Base-by-base conservation (phyloP, 1,284 basidiomycete genomes). In the Ceratobasidium sp. region DNA sequence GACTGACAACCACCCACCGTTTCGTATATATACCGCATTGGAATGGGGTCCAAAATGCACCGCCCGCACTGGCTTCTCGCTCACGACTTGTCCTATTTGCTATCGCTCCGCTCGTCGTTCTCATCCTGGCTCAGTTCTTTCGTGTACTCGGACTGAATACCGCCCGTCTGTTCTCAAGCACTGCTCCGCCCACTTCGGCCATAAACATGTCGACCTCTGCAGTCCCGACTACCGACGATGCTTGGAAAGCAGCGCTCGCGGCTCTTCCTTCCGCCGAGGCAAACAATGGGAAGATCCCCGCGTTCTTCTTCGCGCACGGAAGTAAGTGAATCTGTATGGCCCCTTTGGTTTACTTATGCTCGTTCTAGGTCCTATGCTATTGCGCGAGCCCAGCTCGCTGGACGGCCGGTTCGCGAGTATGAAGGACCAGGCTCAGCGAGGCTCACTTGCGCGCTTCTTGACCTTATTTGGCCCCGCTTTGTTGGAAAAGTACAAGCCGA, bases 291-390 rank as follows among this genome's bases (percentile, higher is more conserved):
- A 86, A 86, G 66, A 90, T 92, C 37, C 92, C 91, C 0, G 83
- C 88, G 0, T 90, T 93, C 83, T 93, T 91, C 85, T 91, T 92
- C 77, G 89, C 86, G 1, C 91, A 92, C 81, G 90, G 91, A 6
- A 88, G 88, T 53, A 74, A 68, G 78, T 66, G 14, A 49, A 14
- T 7, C 79, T 14, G 76, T 77, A 61, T 31, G 24, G 2, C 24
- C 7, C 11, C 34, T 2, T 43, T 22, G 63, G 16, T 41, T 27
- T 29, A 64, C 0, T 43, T 37, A 19, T 9, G 5, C 29, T 13
- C 19, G 9, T 51, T 56, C 16, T 31, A 75, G 74, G 74, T 31
- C 74, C 74, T 31, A 62, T 63, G 59, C 37, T 74, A 39, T 22
- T 74, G 29, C 24, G 58, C 13, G 24, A 64, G n/a, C 2, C 48